These are phyloP conservation scores for Leccinellum albellum DNA, from an alignment of 768 basidiomycete species.

Conservation along the genomic window DNA sequence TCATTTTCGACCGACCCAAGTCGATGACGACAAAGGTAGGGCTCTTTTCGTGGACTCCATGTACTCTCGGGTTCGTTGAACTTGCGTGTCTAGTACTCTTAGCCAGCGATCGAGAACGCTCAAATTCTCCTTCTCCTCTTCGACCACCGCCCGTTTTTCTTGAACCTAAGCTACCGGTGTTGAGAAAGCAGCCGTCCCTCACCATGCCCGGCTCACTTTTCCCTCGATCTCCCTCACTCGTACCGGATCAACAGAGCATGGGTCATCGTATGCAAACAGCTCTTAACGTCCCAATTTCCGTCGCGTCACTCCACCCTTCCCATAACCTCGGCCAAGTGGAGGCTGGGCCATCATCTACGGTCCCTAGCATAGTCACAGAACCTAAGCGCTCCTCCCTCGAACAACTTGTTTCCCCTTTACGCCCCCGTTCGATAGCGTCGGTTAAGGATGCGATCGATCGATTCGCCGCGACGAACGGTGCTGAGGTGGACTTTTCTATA, in stretches of 20 bases:
- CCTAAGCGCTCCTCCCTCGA: too few relatives aligned
- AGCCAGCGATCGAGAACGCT: conserved; percentile 17
- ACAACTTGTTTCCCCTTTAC: conserved; percentile 30
- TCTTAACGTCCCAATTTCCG: neutral
- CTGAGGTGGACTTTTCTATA: conserved; percentile 49
- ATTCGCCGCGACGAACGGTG: conserved; percentile 41
- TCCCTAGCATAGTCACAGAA: neutral
- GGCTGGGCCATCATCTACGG: conserved; percentile 16
- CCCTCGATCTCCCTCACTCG: conserved; percentile 66
- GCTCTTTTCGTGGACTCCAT: neutral
- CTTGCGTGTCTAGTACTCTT: conserved; percentile 17
- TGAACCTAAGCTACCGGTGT: conserved; percentile 31
- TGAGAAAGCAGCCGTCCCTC: conserved; percentile 37
- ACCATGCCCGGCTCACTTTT: conserved; percentile 82
- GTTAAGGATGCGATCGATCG: conserved; percentile 48
- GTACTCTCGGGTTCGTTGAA: conserved; percentile 3
- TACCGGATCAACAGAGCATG: conserved; percentile 36
- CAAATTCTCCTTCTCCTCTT: conserved; percentile 18
- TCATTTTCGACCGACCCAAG: neutral
- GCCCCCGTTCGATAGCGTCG: conserved; percentile 35
- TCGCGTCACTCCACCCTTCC: neutral
- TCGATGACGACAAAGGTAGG: conserved; percentile 23
- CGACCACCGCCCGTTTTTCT: conserved; percentile 7
- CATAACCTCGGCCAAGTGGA: conserved; percentile 1
- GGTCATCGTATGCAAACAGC: neutral